Percentiles rank a stretch among this genome's conserved stretches.
phyloP scores from a whole-genome alignment of 2,329 filamentous ascomycete genomes.

The Neurospora crassa region DNA sequence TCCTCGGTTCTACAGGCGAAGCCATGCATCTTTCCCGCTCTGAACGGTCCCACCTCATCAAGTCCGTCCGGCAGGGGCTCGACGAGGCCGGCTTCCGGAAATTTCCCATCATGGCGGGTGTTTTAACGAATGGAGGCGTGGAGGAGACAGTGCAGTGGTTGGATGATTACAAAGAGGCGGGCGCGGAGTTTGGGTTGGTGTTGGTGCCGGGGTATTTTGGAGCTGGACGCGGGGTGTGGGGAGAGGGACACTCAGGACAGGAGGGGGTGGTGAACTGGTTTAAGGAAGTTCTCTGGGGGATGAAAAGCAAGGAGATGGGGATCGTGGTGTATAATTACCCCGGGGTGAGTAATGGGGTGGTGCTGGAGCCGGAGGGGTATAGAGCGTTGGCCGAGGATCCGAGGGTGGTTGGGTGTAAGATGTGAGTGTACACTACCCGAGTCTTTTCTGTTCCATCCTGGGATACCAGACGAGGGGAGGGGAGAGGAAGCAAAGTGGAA shows the following conservation, averaged over 20 bases:
- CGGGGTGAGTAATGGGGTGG: conserved; percentile 54
- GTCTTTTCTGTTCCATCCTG: too few relatives aligned
- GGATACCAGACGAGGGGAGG: too few relatives aligned
- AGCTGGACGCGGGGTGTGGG: conserved; percentile 32
- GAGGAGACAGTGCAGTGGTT: conserved; percentile 44
- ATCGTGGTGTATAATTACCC: conserved; percentile 55
- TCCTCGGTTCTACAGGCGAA: conserved; percentile 56
- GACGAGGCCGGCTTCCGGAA: conserved; percentile 38
- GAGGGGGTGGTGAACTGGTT: conserved; percentile 53
- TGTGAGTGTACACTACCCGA: conserved; percentile 24
- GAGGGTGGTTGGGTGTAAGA: conserved; percentile 61
- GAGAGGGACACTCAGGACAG: conserved; percentile 33
- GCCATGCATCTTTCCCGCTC: conserved; percentile 49
- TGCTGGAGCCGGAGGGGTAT: conserved; percentile 49
- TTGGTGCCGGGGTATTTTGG: conserved; percentile 59
- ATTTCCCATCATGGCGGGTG: conserved; percentile 52
- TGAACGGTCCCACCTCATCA: conserved; percentile 47
- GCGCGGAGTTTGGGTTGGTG: conserved; percentile 52
- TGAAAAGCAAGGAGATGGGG: conserved; percentile 48
- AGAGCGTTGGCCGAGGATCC: conserved; percentile 46
- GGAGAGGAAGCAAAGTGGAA: too few relatives aligned
- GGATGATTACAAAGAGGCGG: conserved; percentile 40
- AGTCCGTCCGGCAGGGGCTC: conserved; percentile 45
- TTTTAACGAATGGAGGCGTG: conserved; percentile 46
- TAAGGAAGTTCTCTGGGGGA: conserved; percentile 28